Base-by-base conservation (phyloP, 2,329 filamentous ascomycete species). In the Calonectria crousiana region DNA sequence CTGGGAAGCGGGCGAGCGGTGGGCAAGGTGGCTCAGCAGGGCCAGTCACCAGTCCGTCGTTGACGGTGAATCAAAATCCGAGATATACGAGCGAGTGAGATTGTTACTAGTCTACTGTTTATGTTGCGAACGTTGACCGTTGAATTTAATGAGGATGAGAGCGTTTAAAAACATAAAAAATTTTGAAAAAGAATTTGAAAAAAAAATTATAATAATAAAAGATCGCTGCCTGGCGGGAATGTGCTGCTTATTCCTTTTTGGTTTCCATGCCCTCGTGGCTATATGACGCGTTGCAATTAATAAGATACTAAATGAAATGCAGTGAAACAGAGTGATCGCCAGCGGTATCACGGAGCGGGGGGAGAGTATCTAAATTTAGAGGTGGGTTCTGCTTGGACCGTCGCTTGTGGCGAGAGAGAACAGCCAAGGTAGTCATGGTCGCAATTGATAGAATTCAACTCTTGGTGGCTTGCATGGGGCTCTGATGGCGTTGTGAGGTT, bases 81-180 rank as follows among this genome's bases (percentile, higher is more conserved):
- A 69, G 67, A 73, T 62, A 73, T 69, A 67, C 67, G 71, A 69
- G 66, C 30, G 53, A 65, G 56, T 44, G 26, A 47, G 44, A 47
- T 67, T 52, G 60, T 62, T 56, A 20, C 20, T 38, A n/a, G 67
- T 52, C 26, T 62, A 38, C 71, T 18, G 41, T 64, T 36, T 67
- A 47, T 67, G 51, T 67, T 16, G 30, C 60, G 26, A 26, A 44
- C 26, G 26, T 32, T 14, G 9, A 20, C 23, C 26, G 9, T 41
- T 53, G 11, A 18, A 16, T 56, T 58, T 53, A 4, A 18, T 49
- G 38, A 56, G 36, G 11, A 32, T 26, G n/a, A 51, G 38, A 23
- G 56, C 10, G 28, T 52, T 64, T 38, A 20, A 23, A 44, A 38
- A 32, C n/a, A n/a, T n/a, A n/a, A n/a, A n/a, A n/a, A n/a, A n/a